Conservation (phyloP, 495 filamentous ascomycete species). For the Daldinia loculata region DNA sequence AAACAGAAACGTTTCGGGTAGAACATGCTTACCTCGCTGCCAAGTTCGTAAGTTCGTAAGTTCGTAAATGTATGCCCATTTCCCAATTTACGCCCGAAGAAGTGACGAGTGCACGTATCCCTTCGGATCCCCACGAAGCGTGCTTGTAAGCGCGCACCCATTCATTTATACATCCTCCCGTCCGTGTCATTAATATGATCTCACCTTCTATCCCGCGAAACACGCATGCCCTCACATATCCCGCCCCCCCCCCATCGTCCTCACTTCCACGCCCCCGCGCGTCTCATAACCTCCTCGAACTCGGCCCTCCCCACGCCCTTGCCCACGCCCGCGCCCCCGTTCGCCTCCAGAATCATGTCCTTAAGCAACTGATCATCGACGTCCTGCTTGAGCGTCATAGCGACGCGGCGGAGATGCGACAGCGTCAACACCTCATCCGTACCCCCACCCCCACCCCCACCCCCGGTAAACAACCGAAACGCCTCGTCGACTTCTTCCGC, state of each 20-base stretch:
- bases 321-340: constrained; percentile 75
- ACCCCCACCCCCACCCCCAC: constrained; percentile 49
- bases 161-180: not conserved
- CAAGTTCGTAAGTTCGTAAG: not conserved
- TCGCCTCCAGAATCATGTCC: constrained; percentile 95
- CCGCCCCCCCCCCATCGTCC: no score
- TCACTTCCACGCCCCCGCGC: constrained; percentile 81
- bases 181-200: not conserved
- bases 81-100: not conserved
- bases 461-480: constrained; percentile 72
- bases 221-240: constrained; percentile 43
- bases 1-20: not conserved
- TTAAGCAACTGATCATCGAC: constrained; percentile 80
- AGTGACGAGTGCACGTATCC: not conserved
- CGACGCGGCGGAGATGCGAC: constrained; percentile 77
- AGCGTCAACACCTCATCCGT: constrained; percentile 66
- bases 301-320: constrained; percentile 78
- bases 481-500: constrained; percentile 78
- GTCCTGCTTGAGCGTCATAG: constrained; percentile 80
- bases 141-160: not conserved
- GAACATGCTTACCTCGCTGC: not conserved
- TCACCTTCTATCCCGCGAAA: not conserved
- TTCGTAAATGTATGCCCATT: not conserved
- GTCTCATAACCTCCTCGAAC: constrained; percentile 84
- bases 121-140: not conserved